A percentile compares a stretch with the other conserved stretches of the same genome.
phyloP scores from a whole-genome alignment of 164 flowering plant genomes.

The Magnolia changhungtana region DNA sequence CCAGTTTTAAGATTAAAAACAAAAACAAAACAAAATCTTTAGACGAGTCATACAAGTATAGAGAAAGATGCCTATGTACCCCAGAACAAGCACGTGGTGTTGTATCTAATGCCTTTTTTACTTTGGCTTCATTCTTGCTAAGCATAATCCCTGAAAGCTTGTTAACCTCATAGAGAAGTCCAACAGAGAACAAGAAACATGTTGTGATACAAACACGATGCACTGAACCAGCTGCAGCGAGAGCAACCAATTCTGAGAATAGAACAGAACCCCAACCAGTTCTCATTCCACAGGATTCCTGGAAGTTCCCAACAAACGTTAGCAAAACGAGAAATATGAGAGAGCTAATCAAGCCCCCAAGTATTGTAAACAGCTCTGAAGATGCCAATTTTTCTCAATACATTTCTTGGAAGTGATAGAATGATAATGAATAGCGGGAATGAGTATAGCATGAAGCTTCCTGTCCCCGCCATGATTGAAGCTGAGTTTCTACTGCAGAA shows the following conservation, averaged over 20 bases:
- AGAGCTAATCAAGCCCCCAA: slow-evolving; percentile 90
- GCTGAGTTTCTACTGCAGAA: too few species aligned
- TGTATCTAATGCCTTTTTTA: slow-evolving; percentile 43
- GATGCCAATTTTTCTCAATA: slow-evolving; percentile 86
- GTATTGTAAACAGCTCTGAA: slow-evolving; percentile 79
- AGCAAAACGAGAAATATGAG: slow-evolving; percentile 66
- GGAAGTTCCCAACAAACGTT: too few species aligned
- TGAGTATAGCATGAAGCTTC: slow-evolving; percentile 82
- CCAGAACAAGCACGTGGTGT: background rate
- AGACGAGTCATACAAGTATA: too few species aligned
- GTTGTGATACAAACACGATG: too few species aligned
- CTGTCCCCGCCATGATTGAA: slow-evolving; percentile 61
- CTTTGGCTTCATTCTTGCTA: slow-evolving; percentile 46
- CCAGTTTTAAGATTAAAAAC: too few species aligned
- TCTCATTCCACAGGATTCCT: too few species aligned
- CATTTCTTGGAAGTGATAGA: slow-evolving; percentile 84
- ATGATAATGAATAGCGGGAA: slow-evolving; percentile 62
- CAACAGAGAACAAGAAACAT: slow-evolving; percentile 83
- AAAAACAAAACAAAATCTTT: too few species aligned
- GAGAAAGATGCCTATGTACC: background rate
- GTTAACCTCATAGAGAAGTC: slow-evolving; percentile 62
- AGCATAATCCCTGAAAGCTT: slow-evolving; percentile 55
- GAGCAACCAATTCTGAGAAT: too few species aligned
- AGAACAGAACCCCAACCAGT: too few species aligned
- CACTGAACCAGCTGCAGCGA: too few species aligned